These are phyloP conservation scores for Lepidium didymum DNA, from an alignment of 345 rosid species.

Conservation along the genomic window DNA sequence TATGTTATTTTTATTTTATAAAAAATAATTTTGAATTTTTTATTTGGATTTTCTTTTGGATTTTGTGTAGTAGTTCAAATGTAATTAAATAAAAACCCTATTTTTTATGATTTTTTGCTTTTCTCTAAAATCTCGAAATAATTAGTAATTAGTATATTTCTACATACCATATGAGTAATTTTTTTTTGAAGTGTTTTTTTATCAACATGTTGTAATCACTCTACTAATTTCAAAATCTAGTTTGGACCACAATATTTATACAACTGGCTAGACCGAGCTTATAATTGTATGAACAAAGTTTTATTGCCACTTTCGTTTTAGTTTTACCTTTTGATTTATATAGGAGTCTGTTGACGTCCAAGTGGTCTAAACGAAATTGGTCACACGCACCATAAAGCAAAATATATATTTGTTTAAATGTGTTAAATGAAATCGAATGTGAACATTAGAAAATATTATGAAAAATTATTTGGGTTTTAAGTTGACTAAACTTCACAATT, in stretches of 20 bases:
- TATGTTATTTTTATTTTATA: no score
- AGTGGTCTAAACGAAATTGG: conserved; percentile 8
- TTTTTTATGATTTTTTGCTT: no score
- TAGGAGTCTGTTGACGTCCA: neutral
- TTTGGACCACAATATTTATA: neutral
- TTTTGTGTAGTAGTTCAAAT: no score
- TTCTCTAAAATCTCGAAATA: no score
- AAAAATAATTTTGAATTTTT: no score
- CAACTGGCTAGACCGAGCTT: neutral
- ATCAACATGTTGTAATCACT: neutral
- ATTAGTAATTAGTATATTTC: no score
- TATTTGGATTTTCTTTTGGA: no score
- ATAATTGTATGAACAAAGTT: neutral
- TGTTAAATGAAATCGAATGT: neutral
- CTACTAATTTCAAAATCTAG: neutral
- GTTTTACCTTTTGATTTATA: conserved; percentile 7
- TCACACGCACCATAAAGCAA: neutral
- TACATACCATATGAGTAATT: no score
- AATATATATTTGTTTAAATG: neutral
- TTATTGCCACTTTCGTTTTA: neutral
- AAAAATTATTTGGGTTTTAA: neutral
- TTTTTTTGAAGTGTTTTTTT: no score
- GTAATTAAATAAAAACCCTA: no score
- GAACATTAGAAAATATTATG: neutral
- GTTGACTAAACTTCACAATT: neutral